A percentile compares a stretch with the other conserved stretches of the same genome.
These are phyloP conservation scores for Yarrowia porcina DNA, from an alignment of 805 yeast species.

Conservation along the genomic window DNA sequence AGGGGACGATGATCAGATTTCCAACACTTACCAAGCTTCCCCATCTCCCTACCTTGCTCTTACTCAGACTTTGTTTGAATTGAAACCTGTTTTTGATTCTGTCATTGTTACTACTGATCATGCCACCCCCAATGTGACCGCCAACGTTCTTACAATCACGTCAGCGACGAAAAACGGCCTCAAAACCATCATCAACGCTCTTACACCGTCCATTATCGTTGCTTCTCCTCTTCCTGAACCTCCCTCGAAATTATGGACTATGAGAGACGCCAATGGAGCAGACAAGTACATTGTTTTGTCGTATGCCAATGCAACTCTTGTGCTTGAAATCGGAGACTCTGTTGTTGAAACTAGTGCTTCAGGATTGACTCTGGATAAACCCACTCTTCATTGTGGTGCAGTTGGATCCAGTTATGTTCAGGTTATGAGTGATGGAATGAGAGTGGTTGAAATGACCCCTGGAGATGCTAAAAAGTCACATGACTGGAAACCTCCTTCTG, in stretches of 20 bases:
- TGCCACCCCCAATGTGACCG: background rate
- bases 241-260: slow-evolving; percentile 63
- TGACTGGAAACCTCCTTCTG: slow-evolving; percentile 57
- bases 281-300: slow-evolving; percentile 61
- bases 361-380: slow-evolving; percentile 52
- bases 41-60: background rate
- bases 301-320: slow-evolving; percentile 62
- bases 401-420: slow-evolving; percentile 56
- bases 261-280: slow-evolving; percentile 46
- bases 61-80: slow-evolving; percentile 14
- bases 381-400: slow-evolving; percentile 67
- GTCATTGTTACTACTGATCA: slow-evolving; percentile 38
- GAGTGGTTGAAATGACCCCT: background rate
- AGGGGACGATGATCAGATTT: slow-evolving; percentile 51
- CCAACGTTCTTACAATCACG: background rate
- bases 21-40: background rate
- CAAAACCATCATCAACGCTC: slow-evolving; percentile 34
- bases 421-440: background rate
- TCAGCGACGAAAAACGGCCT: slow-evolving; percentile 30
- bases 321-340: slow-evolving; percentile 72
- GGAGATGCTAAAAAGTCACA: background rate
- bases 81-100: slow-evolving; percentile 46
- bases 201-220: slow-evolving; percentile 53
- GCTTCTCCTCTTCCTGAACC: slow-evolving; percentile 70
- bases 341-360: slow-evolving; percentile 73